A percentile compares a stretch with the other conserved stretches of the same genome.
These are phyloP conservation scores for Salix dunnii DNA, from an alignment of 345 rosid species.

Conservation along the genomic window DNA sequence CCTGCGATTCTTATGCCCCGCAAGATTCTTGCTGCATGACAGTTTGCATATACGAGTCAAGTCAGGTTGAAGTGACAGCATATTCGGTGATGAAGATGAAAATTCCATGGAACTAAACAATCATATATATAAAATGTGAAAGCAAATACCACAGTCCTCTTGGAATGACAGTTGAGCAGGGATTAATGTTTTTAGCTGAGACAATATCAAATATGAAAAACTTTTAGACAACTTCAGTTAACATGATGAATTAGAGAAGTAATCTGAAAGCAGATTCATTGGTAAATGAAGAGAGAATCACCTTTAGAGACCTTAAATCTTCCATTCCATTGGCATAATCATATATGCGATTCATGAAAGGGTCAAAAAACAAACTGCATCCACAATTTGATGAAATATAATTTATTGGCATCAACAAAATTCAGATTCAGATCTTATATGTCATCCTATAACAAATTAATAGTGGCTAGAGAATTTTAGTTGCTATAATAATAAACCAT, in stretches of 20 bases:
- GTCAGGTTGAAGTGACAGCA: conserved; percentile 20
- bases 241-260: conserved; percentile 2
- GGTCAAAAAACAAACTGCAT: conserved; percentile 68
- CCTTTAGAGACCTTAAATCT: conserved; percentile 74
- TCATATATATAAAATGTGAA: conserved; percentile 17
- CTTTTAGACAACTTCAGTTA: conserved; percentile 10
- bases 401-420: conserved; percentile 11
- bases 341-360: conserved; percentile 52
- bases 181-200: conserved; percentile 71
- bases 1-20: conserved; percentile 90
- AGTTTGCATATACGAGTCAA: conserved; percentile 1
- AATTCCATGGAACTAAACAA: conserved; percentile 14
- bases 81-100: background rate
- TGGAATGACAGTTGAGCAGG: conserved; percentile 73
- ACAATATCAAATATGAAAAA: conserved; percentile 3
- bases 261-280: background rate
- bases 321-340: conserved; percentile 72
- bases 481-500: background rate
- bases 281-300: conserved; percentile 26
- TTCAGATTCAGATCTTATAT: background rate
- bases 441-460: background rate
- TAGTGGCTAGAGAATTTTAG: background rate
- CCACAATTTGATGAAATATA: conserved; percentile 15
- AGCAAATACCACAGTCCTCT: conserved; percentile 80
- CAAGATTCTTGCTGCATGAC: conserved; percentile 75